Percentiles rank a stretch among this genome's conserved stretches.
Evolutionary conservation across 257 asterid genomes (phyloP).

Genomic region (Solanum sparsipilum): DNA sequence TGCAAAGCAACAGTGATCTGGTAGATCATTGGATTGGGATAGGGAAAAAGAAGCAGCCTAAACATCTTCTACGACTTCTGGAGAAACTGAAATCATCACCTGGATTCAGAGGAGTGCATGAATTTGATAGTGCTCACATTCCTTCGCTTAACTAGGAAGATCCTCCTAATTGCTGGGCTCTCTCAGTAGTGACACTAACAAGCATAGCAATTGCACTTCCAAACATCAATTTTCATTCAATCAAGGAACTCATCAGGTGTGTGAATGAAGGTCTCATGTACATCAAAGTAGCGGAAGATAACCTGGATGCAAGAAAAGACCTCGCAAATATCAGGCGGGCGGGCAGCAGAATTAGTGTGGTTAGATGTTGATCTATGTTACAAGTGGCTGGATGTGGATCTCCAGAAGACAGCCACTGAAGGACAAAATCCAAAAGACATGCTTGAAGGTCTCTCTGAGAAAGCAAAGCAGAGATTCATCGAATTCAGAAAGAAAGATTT

Average conservation of each 20-base stretch:
- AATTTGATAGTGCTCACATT: conserved; percentile 42
- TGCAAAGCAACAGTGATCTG: conserved; percentile 35
- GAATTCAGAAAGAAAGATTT: conserved; percentile 28
- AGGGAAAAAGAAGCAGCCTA: conserved; percentile 55
- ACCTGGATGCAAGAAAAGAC: conserved; percentile 25
- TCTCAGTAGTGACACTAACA: conserved; percentile 62
- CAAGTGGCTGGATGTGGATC: conserved; percentile 62
- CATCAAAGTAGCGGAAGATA: conserved; percentile 38
- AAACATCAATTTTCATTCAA: conserved; percentile 5
- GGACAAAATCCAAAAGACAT: conserved; percentile 25
- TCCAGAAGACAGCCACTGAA: conserved; percentile 23
- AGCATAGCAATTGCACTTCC: conserved; percentile 62
- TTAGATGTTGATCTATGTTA: conserved; percentile 49
- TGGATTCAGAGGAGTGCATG: conserved; percentile 46
- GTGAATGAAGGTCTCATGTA: conserved; percentile 48
- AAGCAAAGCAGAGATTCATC: conserved; percentile 36
- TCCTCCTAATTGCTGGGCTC: conserved; percentile 83
- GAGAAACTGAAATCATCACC: conserved; percentile 27
- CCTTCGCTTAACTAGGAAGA: conserved; percentile 41
- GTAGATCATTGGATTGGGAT: conserved; percentile 41
- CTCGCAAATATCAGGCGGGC: conserved; percentile 32
- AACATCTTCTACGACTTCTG: conserved; percentile 29
- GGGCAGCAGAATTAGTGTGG: conserved; percentile 65
- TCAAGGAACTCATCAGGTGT: conserved; percentile 31
- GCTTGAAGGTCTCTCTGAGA: conserved; percentile 38